Percentiles rank a stretch among this genome's conserved stretches.
Conservation (phyloP, 148 eudicot species). For the Heliosperma pusillum region DNA sequence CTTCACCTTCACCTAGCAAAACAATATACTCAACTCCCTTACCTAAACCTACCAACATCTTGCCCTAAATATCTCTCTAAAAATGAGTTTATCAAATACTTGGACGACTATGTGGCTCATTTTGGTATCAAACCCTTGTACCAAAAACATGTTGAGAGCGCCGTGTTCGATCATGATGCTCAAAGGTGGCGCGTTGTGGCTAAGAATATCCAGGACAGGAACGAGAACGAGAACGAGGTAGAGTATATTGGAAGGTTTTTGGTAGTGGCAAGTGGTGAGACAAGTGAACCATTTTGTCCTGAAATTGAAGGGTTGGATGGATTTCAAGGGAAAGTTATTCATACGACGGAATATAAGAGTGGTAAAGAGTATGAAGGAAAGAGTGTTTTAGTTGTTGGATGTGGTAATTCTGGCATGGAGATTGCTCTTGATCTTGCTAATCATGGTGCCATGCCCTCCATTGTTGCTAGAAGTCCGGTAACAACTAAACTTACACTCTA, state of each 20-base stretch:
- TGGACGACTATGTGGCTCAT: slow-evolving; percentile 53
- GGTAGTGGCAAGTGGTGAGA: slow-evolving; percentile 79
- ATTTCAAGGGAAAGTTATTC: slow-evolving; percentile 59
- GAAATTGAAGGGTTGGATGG: slow-evolving; percentile 47
- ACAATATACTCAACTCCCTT: slow-evolving; percentile 52
- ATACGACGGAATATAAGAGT: slow-evolving; percentile 53
- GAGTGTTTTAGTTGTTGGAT: slow-evolving; percentile 70
- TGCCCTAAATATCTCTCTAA: slow-evolving; percentile 45
- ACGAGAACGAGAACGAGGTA: slow-evolving; percentile 23
- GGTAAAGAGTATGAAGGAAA: slow-evolving; percentile 48
- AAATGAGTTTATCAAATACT: slow-evolving; percentile 41
- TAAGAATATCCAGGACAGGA: not conserved
- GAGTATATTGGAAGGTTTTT: slow-evolving; percentile 55
- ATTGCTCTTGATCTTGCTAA: slow-evolving; percentile 64
- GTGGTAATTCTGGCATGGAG: slow-evolving; percentile 91
- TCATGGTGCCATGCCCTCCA: slow-evolving; percentile 52
- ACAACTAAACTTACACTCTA: not conserved
- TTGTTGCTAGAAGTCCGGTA: slow-evolving; percentile 71
- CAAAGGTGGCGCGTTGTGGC: slow-evolving; percentile 46
- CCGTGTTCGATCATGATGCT: slow-evolving; percentile 33
- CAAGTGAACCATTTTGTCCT: slow-evolving; percentile 51
- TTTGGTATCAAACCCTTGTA: slow-evolving; percentile 55
- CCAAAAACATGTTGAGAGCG: slow-evolving; percentile 37
- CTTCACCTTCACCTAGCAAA: slow-evolving; percentile 73
- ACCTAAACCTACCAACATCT: slow-evolving; percentile 34